phyloP scores from a whole-genome alignment of 371 early-diverging fungal species.

The Circinella minor region DNA sequence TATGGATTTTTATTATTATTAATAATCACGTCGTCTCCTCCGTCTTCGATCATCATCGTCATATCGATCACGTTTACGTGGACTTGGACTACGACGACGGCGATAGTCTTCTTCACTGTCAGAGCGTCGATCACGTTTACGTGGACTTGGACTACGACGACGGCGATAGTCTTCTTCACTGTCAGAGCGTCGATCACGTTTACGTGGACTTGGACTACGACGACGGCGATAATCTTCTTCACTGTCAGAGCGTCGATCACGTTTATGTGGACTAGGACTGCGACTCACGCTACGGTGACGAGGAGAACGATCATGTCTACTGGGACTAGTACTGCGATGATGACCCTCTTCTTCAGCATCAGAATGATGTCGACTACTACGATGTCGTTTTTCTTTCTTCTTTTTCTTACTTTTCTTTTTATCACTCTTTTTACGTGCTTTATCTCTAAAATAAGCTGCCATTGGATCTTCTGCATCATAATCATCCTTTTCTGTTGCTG shows the following conservation, averaged over 20 bases:
- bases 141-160: no score
- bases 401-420: constrained; percentile 12
- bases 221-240: background rate
- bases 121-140: background rate
- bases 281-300: no score
- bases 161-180: background rate
- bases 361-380: background rate
- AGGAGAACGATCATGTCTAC: no score
- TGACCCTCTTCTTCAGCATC: background rate
- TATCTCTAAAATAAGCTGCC: constrained; percentile 24
- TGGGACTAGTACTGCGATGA: no score
- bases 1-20: background rate
- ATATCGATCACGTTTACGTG: no score
- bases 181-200: background rate
- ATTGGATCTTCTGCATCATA: constrained; percentile 28
- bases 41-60: constrained; percentile 11
- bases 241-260: background rate
- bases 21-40: constrained; percentile 7
- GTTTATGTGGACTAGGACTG: no score
- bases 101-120: background rate
- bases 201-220: no score
- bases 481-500: constrained; percentile 1
- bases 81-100: no score
- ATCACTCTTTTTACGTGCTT: constrained; percentile 12
- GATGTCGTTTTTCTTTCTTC: constrained; percentile 23